Conservation (phyloP, 2,329 filamentous ascomycete species). For the Ciborinia camelliae region DNA sequence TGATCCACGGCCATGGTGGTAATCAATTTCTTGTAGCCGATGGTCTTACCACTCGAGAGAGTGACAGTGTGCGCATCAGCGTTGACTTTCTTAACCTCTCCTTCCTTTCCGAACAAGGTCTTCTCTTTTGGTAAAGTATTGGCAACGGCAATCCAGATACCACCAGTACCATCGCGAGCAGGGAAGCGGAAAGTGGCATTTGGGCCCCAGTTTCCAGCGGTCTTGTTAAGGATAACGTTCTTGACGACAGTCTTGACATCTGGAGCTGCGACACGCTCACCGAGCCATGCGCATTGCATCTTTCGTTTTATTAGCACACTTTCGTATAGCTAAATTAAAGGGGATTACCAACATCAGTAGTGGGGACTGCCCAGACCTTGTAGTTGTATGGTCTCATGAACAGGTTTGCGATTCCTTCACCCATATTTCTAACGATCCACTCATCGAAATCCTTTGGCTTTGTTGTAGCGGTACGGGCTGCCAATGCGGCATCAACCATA, state of each 20-base stretch:
- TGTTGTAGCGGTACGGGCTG: slow-evolving; percentile 77
- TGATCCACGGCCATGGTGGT: slow-evolving; percentile 95
- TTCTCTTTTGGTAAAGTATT: slow-evolving; percentile 91
- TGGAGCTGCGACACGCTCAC: slow-evolving; percentile 95
- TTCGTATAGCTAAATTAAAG: no score
- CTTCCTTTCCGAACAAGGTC: slow-evolving; percentile 81
- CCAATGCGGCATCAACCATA: slow-evolving; percentile 90
- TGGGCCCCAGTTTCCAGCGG: slow-evolving; percentile 95
- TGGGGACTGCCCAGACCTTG: slow-evolving; percentile 99
- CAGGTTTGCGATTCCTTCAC: slow-evolving; percentile 81
- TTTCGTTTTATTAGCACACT: slow-evolving; percentile 40
- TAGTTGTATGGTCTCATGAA: slow-evolving; percentile 99
- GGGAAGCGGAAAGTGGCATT: slow-evolving; percentile 99
- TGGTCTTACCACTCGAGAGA: slow-evolving; percentile 77
- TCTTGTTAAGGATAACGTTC: slow-evolving; percentile 95
- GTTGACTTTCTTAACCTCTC: slow-evolving; percentile 81
- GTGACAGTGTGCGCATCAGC: slow-evolving; percentile 79
- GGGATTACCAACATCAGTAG: slow-evolving; percentile 68
- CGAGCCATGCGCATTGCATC: slow-evolving; percentile 99
- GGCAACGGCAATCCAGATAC: slow-evolving; percentile 97
- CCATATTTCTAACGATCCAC: slow-evolving; percentile 94
- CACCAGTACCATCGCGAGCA: slow-evolving; percentile 89
- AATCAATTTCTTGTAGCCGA: slow-evolving; percentile 89
- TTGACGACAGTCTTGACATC: slow-evolving; percentile 90
- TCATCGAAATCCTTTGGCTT: slow-evolving; percentile 98